These are phyloP conservation scores for Botrytis deweyae DNA, from an alignment of 2,329 filamentous ascomycete species.

Conservation along the genomic window DNA sequence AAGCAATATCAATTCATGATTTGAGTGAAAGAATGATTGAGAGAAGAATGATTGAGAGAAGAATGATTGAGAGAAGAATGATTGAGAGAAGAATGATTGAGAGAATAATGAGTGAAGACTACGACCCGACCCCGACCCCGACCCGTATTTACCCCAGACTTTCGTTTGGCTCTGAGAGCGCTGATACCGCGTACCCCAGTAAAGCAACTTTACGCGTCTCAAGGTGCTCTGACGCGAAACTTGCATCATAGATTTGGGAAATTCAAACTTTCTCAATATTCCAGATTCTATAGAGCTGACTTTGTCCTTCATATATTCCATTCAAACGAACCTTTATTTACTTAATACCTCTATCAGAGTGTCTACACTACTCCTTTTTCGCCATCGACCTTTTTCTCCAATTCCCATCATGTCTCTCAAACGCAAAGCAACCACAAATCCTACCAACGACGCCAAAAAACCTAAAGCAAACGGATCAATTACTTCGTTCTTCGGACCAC, in stretches of 20 bases:
- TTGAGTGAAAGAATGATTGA: not conserved
- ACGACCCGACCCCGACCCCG: not conserved
- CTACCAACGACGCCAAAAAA: conserved; percentile 62
- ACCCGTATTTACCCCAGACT: not conserved
- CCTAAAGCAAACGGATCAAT: conserved; percentile 74
- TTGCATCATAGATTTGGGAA: not conserved
- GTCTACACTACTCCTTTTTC: conserved; percentile 28
- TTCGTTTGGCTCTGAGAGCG: not conserved
- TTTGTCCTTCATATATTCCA: not conserved
- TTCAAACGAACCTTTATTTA: not conserved
- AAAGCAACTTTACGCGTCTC: conserved; percentile 16
- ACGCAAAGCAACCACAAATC: conserved; percentile 59
- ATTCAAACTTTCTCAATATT: not conserved
- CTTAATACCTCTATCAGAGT: conserved; percentile 23
- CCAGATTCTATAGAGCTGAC: conserved; percentile 9
- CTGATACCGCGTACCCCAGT: conserved; percentile 21
- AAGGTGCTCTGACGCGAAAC: not conserved
- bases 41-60: not conserved
- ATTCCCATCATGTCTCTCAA: conserved; percentile 50
- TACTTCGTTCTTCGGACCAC: conserved; percentile 83
- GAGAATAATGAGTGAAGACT: not conserved
- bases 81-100: not conserved
- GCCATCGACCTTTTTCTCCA: conserved; percentile 15
- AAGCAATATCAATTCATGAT: not conserved
- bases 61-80: not conserved